Evolutionary conservation across 768 basidiomycete genomes (phyloP), one percentile per base, ranked within the genome.

Genomic region (Amylocystis lapponica): DNA sequence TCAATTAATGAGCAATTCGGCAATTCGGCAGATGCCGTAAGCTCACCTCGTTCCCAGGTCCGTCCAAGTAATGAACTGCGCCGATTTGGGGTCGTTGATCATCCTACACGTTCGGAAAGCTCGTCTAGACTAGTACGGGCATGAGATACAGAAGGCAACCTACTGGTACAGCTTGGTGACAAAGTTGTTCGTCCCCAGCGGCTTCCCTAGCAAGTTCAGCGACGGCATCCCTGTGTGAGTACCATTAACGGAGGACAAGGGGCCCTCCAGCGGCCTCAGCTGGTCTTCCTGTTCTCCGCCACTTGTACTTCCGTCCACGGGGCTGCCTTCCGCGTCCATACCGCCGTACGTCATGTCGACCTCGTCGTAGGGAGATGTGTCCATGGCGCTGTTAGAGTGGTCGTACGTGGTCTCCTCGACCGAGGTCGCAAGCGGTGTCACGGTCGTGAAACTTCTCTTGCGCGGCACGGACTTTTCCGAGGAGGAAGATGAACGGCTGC

Each of bases 91-190:
- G 60, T 91, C 88, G 55, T 75, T 86, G 64, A 92, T 90, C 86
- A 92, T 91, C 58, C 86, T 90, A 54, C 4, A 38, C 22, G 16
- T 6, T 36, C 25, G 16, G 20, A 32, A 29, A 14, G 38, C 19
- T 27, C 25, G 19, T 36, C 32, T 6, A 37, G 22, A 37, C 14
- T 19, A 20, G 22, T 21, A 37, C n/a, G 29, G n/a, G 29, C 9
- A 30, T n/a, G n/a, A 30, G 29, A 9, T 36, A 12, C 35, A 22
- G 33, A 33, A 27, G 34, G 16, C 38, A 0, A 72, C 83, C 60
- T 53, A 86, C 84, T 87, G 84, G 64, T 89, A 91, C 16, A 91
- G 70, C 71, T 92, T 92, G 22, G 83, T 83, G 36, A 91, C 88
- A 61, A 92, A 92, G 57, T 91, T 91, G 56, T 89, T 90, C 17